Evolutionary conservation across 2,329 filamentous ascomycete species (phyloP).

Genomic region (Chaetothyriales sp.): DNA sequence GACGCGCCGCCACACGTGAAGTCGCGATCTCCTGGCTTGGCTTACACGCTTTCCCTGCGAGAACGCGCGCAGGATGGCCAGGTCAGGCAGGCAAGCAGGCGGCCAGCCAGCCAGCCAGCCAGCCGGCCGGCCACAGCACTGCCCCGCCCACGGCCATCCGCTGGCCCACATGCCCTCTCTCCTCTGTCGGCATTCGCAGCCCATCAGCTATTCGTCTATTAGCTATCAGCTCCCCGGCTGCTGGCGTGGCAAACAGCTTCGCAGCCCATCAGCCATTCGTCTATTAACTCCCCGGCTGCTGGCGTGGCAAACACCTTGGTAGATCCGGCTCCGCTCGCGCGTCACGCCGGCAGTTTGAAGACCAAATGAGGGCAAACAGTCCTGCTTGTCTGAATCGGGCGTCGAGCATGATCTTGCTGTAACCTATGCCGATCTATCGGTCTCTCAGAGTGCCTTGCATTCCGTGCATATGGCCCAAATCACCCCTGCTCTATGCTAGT

Average conservation of each 20-base stretch:
- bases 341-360: not conserved
- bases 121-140: no score
- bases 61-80: no score
- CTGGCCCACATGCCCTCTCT: no score
- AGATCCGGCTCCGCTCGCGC: not conserved
- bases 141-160: not conserved
- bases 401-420: not conserved
- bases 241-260: not conserved
- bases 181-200: not conserved
- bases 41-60: not conserved
- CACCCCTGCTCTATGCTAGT: not conserved
- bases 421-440: not conserved
- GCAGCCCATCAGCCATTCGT: not conserved
- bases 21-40: not conserved
- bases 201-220: not conserved
- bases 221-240: not conserved
- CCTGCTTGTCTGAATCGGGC: not conserved
- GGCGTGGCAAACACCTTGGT: not conserved
- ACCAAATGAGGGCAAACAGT: no score
- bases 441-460: not conserved
- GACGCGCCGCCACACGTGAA: not conserved
- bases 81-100: no score
- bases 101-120: no score
- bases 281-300: not conserved
- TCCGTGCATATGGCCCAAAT: not conserved